Evolutionary conservation across 2,329 filamentous ascomycete genomes (phyloP).

Genomic region (Colletotrichum eleusines): DNA sequence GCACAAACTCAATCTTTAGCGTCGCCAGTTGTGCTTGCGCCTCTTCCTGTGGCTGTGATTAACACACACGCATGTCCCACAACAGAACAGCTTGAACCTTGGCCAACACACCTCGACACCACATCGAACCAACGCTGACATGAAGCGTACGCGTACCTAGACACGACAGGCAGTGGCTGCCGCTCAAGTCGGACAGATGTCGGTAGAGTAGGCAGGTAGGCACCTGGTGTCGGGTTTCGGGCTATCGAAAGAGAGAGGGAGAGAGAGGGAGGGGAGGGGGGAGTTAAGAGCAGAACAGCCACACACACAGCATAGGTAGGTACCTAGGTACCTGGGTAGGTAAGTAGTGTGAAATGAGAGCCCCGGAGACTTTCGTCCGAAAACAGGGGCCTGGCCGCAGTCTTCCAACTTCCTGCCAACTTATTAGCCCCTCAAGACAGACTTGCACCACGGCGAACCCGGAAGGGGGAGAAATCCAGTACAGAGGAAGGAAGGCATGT

Average conservation of each 20-base stretch:
- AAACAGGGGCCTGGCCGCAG: conserved; percentile 11
- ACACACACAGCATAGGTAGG: not conserved
- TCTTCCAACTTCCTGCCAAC: conserved; percentile 26
- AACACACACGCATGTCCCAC: not conserved
- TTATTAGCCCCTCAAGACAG: conserved; percentile 9
- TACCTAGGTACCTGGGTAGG: not conserved
- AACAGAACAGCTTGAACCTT: conserved; percentile 9
- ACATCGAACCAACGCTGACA: conserved; percentile 3
- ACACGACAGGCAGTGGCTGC: not conserved
- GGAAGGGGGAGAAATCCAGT: not conserved
- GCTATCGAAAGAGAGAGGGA: not conserved
- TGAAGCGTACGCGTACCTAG: not conserved
- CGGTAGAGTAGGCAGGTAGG: not conserved
- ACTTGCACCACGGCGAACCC: conserved; percentile 1
- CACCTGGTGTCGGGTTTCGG: conserved; percentile 4
- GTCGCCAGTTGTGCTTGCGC: conserved; percentile 6
- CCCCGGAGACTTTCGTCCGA: conserved; percentile 37
- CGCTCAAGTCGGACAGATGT: not conserved
- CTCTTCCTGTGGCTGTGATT: not conserved
- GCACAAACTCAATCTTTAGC: not conserved
- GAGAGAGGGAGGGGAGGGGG: too few species aligned
- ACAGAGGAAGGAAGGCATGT: not conserved
- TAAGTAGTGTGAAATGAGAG: not conserved
- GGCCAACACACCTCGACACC: not conserved
- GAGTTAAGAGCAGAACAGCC: too few species aligned